Evolutionary conservation across 78 protist genomes (phyloP).

Genomic region (Emiliania huxleyi): DNA sequence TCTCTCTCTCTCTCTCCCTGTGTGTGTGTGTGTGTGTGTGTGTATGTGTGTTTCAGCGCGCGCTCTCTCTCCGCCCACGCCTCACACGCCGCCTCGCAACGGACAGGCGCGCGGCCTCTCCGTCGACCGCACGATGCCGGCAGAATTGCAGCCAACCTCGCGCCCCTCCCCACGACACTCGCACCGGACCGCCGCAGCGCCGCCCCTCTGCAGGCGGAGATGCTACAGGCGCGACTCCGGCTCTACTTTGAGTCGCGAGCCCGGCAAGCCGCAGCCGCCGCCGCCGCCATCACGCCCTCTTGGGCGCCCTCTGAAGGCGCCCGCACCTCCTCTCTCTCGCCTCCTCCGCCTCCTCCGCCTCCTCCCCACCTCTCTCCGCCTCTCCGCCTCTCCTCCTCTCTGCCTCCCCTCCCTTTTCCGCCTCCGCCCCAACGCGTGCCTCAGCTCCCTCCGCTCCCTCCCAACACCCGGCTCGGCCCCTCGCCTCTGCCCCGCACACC

Average conservation of each 20-base stretch:
- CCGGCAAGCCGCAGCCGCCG: no score
- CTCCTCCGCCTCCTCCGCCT: neutral
- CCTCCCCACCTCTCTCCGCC: neutral
- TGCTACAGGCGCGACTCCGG: no score
- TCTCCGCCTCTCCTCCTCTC: neutral
- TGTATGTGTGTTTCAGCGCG: neutral
- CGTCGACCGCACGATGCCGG: neutral
- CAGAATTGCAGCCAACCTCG: neutral
- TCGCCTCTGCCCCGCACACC: no score
- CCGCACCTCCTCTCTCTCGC: neutral
- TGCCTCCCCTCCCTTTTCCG: neutral
- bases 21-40: no score
- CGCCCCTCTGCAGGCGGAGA: no score
- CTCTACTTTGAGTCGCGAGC: no score
- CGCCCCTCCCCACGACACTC: neutral
- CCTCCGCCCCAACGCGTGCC: no score
- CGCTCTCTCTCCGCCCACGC: neutral
- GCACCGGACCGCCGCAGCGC: neutral
- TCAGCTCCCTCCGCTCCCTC: no score
- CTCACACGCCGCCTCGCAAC: neutral
- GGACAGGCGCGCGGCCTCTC: neutral
- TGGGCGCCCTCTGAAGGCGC: neutral
- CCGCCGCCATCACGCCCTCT: neutral
- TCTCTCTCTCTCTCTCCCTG: neutral
- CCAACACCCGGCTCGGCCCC: no score